These are phyloP conservation scores for Dendrocalamus sinicus DNA, from an alignment of 176 grass and related monocot genomes.

Conservation along the genomic window DNA sequence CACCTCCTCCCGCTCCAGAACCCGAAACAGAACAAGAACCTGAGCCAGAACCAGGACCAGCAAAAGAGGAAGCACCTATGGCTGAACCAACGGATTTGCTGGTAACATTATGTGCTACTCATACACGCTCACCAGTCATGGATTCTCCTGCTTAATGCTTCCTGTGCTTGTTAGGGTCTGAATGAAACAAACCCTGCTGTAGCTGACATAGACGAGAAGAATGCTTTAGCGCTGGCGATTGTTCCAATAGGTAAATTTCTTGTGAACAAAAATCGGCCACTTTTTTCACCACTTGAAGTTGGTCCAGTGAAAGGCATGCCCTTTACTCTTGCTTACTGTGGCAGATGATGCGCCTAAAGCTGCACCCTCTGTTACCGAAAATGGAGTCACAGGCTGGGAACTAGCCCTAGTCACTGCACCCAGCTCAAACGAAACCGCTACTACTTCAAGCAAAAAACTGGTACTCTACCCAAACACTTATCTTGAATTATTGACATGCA, in stretches of 20 bases:
- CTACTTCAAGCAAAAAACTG: conserved; percentile 78
- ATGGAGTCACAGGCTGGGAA: conserved; percentile 96
- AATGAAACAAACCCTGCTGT: conserved; percentile 58
- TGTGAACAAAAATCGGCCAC: background rate
- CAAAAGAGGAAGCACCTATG: conserved; percentile 62
- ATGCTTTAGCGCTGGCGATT: conserved; percentile 92
- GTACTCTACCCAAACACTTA: conserved; percentile 43
- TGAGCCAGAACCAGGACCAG: conserved; percentile 72
- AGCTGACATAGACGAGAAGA: conserved; percentile 80
- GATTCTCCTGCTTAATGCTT: background rate
- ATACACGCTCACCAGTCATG: background rate
- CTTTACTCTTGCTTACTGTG: conserved; percentile 12
- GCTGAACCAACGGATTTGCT: conserved; percentile 78
- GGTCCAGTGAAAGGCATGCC: background rate
- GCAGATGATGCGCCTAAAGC: conserved; percentile 68
- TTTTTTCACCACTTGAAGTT: background rate
- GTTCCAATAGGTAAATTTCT: conserved; percentile 79
- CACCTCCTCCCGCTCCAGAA: conserved; percentile 52
- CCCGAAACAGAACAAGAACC: conserved; percentile 52
- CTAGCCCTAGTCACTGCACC: conserved; percentile 86
- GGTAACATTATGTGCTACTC: conserved; percentile 54
- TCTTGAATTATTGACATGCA: background rate
- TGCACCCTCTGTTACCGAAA: conserved; percentile 54
- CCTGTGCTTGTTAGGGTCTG: conserved; percentile 60
- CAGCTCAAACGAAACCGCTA: conserved; percentile 79